Evolutionary conservation across 805 yeast species (phyloP), one percentile per base, ranked within the genome.

Genomic region (Candida tibetensis): DNA sequence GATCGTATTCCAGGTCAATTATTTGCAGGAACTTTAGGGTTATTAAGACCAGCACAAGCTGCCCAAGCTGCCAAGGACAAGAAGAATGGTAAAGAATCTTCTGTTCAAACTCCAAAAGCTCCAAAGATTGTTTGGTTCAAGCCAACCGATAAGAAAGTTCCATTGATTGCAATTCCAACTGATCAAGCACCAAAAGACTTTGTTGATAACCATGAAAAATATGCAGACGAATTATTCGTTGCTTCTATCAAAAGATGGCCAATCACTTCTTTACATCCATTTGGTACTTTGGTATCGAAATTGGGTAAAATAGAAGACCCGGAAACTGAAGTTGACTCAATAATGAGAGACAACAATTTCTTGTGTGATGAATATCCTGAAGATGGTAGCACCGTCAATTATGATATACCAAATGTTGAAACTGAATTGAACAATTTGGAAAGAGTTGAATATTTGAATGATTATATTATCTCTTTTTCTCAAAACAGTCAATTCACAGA

Each of bases 71-170:
- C 85, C 33, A 81, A 81, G 53, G 73, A 67, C 45, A 67, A 68
- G 41, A 63, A 68, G 41, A 59, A 55, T 35, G 79, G 78, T 14
- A 66, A 66, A 45, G 77, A 72, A 38, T 63, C 72, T 5, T 60
- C 71, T 12, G 65, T 68, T 13, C 71, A 63, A 42, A 63, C 71
- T 49, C 70, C 72, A 14, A 64, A 58, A 39, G 77, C 78, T 30
- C 99, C 99, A 23, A 93, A 93, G 58, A 93, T 93, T 69, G 97
- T 93, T 23, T 93, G 99, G 99, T 93, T 93, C 62, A 93, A 93
- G 59, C 99, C 99, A 27, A 90, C 96, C 1, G 99, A 93, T 60
- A 93, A 93, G 65, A 87, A 95, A 46, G 99, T 93, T 15, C 99
- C 99, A 4, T 72, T 93, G 47, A 90, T 93, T 69, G 99, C 99